Base-by-base conservation (phyloP, 768 basidiomycete genomes). In the Crassisporium funariophilum region DNA sequence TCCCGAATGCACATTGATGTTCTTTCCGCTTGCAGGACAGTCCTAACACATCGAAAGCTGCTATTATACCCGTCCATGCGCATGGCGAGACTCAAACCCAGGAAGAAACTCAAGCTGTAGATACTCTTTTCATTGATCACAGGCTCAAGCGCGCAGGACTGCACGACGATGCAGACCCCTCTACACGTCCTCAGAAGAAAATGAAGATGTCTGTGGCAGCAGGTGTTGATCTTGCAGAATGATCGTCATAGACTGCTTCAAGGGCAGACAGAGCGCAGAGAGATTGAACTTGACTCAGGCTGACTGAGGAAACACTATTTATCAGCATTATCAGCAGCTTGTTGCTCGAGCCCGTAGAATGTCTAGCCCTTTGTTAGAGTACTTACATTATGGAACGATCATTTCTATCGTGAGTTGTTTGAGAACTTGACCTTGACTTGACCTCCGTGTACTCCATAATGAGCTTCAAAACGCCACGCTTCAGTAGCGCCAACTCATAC, bases 211-310 rank as follows among this genome's bases (percentile, higher is more conserved):
- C 88, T 12, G 66, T 91, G 31, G 79, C 81, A 31, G 63, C 73
- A 46, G 81, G 77, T 39, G 78, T 91, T 52, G 86, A 90, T 66
- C 78, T 91, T 4, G 87, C 85, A 23, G 88, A 91, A 64, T 91
- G 66, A 64, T 12, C n/a, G n/a, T n/a, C n/a, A n/a, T 39, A 12
- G 21, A 21, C 36, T 17, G n/a, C 15, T 16, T 12, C 12, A 16
- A 33, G 12, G 41, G 29, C 8, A 25, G 29, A 54, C 50, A 49
- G 29, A 47, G 38, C n/a, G n/a, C n/a, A n/a, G n/a, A n/a, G n/a
- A n/a, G n/a, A n/a, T n/a, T n/a, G n/a, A n/a, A n/a, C n/a, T n/a
- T n/a, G n/a, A n/a, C n/a, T n/a, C n/a, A n/a, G n/a, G n/a, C n/a
- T n/a, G n/a, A n/a, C n/a, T n/a, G n/a, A n/a, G n/a, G n/a, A n/a